Conservation (phyloP, 495 filamentous ascomycete genomes). For the Xylaria grammica region DNA sequence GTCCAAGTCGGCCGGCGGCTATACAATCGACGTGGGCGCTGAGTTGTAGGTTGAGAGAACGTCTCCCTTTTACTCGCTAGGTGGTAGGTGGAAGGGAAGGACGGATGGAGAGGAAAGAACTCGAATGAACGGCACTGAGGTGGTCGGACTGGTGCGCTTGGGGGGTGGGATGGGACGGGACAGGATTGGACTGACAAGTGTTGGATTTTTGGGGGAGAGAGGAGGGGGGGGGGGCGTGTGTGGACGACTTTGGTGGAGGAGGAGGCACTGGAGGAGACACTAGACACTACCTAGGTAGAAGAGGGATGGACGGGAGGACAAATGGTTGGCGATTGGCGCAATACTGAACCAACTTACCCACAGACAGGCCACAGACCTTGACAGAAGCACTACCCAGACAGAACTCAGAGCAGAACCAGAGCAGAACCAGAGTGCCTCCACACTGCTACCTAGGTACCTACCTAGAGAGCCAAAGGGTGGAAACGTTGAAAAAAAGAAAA, state of each 20-base stretch:
- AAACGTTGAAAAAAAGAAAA: constrained; percentile 13
- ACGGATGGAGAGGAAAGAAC: constrained; percentile 8
- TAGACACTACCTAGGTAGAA: not conserved
- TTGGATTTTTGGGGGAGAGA: constrained; percentile 16
- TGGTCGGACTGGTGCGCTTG: constrained; percentile 6
- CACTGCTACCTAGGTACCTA: too few relatives aligned
- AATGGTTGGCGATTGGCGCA: constrained; percentile 15
- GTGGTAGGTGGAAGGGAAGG: constrained; percentile 5
- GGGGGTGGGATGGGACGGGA: constrained; percentile 19
- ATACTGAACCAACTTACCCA: too few relatives aligned
- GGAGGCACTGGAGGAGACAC: not conserved
- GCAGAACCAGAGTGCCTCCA: too few relatives aligned
- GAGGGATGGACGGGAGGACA: constrained; percentile 20
- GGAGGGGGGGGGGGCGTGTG: not conserved
- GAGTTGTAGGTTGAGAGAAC: not conserved
- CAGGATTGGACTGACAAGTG: constrained; percentile 4
- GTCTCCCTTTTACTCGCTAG: constrained; percentile 17
- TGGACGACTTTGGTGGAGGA: not conserved
- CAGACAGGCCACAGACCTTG: constrained; percentile 17
- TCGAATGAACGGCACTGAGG: constrained; percentile 10
- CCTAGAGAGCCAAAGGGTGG: constrained; percentile 1
- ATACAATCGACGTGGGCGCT: not conserved
- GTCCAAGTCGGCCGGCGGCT: constrained; percentile 7
- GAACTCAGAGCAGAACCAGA: too few relatives aligned
- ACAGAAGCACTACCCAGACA: too few relatives aligned